Conservation (phyloP, 2,329 filamentous ascomycete genomes). For the Apiospora saccharicola region DNA sequence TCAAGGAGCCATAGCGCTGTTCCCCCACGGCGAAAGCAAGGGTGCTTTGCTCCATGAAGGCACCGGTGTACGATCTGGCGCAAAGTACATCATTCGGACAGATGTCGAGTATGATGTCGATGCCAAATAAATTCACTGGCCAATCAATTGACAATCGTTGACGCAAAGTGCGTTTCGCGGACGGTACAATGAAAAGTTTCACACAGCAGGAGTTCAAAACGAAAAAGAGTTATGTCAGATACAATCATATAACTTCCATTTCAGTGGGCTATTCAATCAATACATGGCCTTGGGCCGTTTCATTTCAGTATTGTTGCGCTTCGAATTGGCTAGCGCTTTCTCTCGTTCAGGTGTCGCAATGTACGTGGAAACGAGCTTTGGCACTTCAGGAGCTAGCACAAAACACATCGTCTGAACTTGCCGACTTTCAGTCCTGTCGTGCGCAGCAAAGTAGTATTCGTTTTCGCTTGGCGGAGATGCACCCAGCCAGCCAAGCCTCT, state of each 20-base stretch:
- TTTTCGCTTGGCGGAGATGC: background rate
- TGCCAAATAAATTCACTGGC: slow-evolving; percentile 14
- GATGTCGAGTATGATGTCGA: slow-evolving; percentile 75
- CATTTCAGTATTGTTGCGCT: background rate
- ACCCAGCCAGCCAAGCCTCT: background rate
- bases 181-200: too few species aligned
- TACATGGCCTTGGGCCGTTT: background rate
- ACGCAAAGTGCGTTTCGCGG: too few species aligned
- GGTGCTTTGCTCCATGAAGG: slow-evolving; percentile 74
- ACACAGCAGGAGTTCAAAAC: too few species aligned
- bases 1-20: slow-evolving; percentile 73
- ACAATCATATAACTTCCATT: background rate
- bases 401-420: background rate
- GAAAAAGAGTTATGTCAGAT: background rate
- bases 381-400: background rate
- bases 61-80: slow-evolving; percentile 71
- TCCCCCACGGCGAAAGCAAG: slow-evolving; percentile 73
- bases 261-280: background rate
- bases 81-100: slow-evolving; percentile 74
- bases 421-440: background rate
- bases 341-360: background rate
- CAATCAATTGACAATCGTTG: background rate
- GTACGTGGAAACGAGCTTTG: background rate
- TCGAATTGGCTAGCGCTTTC: background rate
- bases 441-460: background rate